Evolutionary conservation across 2,329 filamentous ascomycete genomes (phyloP).

Genomic region (Aotearoamyces nothofagi): DNA sequence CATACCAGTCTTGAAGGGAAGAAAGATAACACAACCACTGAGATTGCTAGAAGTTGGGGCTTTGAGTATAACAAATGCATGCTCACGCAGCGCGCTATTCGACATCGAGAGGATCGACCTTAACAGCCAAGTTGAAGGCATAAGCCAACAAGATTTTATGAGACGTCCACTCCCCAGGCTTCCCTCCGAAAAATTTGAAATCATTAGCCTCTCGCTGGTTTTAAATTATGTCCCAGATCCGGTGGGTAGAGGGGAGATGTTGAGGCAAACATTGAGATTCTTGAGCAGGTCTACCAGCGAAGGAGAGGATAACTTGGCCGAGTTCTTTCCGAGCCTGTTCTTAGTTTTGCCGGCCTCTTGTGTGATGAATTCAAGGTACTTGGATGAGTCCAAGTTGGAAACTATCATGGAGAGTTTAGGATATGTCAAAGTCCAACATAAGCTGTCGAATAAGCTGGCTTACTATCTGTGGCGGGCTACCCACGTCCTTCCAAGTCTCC

Average conservation of each 20-base stretch:
- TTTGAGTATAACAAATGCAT: conserved; percentile 71
- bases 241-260: conserved; percentile 65
- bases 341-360: conserved; percentile 82
- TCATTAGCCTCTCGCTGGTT: conserved; percentile 83
- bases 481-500: conserved; percentile 10
- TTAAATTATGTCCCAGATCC: conserved; percentile 86
- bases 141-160: conserved; percentile 91
- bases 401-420: conserved; percentile 67
- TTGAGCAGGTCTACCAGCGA: conserved; percentile 24
- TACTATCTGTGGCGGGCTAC: conserved; percentile 72
- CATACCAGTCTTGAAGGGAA: conserved; percentile 13
- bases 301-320: conserved; percentile 11
- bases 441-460: conserved; percentile 67
- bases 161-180: conserved; percentile 55
- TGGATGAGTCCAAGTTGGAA: conserved; percentile 53
- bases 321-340: conserved; percentile 57
- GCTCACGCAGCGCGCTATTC: conserved; percentile 57
- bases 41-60: conserved; percentile 81
- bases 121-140: conserved; percentile 69
- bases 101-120: conserved; percentile 76
- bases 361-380: conserved; percentile 78
- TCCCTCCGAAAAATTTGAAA: conserved; percentile 57
- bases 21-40: conserved; percentile 22
- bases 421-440: conserved; percentile 49
- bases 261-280: conserved; percentile 60